Evolutionary conservation across 179 eudicot genomes (phyloP).

Genomic region (Drosera spatulata): DNA sequence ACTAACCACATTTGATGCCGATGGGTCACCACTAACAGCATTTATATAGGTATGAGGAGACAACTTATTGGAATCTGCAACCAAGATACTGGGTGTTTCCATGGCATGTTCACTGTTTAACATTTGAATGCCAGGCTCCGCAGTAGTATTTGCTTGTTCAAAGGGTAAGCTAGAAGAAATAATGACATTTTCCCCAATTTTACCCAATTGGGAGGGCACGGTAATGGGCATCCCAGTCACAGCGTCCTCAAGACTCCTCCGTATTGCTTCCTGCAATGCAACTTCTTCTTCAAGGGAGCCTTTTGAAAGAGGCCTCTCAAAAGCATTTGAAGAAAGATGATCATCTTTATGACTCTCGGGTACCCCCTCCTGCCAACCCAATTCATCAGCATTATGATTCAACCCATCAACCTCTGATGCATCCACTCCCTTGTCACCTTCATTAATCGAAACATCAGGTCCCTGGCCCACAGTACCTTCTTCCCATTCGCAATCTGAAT

Average conservation of each 20-base stretch:
- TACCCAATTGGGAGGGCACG: conserved; percentile 18
- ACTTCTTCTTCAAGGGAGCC: conserved; percentile 74
- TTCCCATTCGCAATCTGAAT: conserved; percentile 74
- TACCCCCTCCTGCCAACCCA: conserved; percentile 52
- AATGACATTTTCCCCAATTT: conserved; percentile 9
- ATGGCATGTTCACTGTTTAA: conserved; percentile 9
- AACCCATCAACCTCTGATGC: conserved; percentile 12
- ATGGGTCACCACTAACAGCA: conserved; percentile 10
- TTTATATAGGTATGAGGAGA: conserved; percentile 9
- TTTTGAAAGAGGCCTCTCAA: conserved; percentile 28
- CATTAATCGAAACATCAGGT: conserved; percentile 6
- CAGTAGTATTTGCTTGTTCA: conserved; percentile 17
- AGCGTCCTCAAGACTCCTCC: conserved; percentile 62
- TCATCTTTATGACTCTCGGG: conserved; percentile 18
- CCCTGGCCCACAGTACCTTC: conserved; percentile 34
- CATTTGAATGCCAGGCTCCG: conserved; percentile 15
- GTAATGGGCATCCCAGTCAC: conserved; percentile 13
- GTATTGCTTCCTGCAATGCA: conserved; percentile 75
- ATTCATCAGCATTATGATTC: conserved; percentile 28
- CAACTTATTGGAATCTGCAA: conserved; percentile 10
- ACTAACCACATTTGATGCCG: conserved; percentile 11
- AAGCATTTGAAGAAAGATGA: conserved; percentile 16
- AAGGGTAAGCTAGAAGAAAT: conserved; percentile 9
- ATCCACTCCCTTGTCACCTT: conserved; percentile 5
- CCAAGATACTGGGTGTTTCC: conserved; percentile 12